Conservation (phyloP, 257 asterid species). For the Nemophila menziesii region DNA sequence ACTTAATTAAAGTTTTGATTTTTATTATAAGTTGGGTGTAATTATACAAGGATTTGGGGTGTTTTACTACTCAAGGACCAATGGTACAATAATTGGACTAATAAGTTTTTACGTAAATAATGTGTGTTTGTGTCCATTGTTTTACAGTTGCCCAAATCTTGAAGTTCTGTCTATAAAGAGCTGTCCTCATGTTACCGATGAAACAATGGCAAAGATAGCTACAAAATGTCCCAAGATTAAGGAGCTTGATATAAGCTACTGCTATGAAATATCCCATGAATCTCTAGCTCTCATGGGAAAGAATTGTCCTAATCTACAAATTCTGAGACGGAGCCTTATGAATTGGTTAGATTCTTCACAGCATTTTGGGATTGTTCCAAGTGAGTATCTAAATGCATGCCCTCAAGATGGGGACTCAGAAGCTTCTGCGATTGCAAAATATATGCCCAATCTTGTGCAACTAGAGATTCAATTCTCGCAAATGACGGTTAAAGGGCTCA, state of each 20-base stretch:
- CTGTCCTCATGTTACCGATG: slow-evolving; percentile 57
- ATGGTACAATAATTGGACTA: too few species aligned
- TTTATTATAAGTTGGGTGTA: background rate
- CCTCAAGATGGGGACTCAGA: slow-evolving; percentile 86
- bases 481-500: slow-evolving; percentile 56
- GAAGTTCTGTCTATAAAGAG: slow-evolving; percentile 63
- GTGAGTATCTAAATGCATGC: slow-evolving; percentile 50
- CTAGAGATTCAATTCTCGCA: slow-evolving; percentile 64
- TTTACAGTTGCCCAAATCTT: slow-evolving; percentile 66
- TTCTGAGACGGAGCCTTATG: slow-evolving; percentile 52
- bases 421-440: slow-evolving; percentile 64
- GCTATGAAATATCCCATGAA: slow-evolving; percentile 65
- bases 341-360: slow-evolving; percentile 71
- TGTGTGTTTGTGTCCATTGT: too few species aligned
- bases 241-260: slow-evolving; percentile 76
- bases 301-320: slow-evolving; percentile 30
- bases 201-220: slow-evolving; percentile 41
- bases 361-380: slow-evolving; percentile 43
- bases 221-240: slow-evolving; percentile 45
- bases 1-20: background rate
- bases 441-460: slow-evolving; percentile 50
- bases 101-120: too few species aligned
- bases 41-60: too few species aligned
- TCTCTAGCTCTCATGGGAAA: slow-evolving; percentile 47
- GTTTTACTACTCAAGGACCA: too few species aligned